Base-by-base conservation (phyloP, 371 early-diverging fungal species). In the Rhizopus sp. region DNA sequence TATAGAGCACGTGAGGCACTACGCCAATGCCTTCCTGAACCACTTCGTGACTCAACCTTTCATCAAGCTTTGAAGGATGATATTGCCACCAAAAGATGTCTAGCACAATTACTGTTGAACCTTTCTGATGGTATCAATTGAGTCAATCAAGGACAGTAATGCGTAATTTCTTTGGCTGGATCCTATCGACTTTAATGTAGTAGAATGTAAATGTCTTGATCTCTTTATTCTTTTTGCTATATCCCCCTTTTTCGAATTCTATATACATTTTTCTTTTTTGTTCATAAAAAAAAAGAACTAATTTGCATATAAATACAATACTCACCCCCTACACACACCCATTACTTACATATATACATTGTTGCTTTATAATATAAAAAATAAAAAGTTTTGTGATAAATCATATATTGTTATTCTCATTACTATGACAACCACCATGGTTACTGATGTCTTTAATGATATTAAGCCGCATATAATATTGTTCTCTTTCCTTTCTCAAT, bases 1-100 rank as follows among this genome's bases (percentile, higher is more conserved):
- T 55, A 7, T 67, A 84, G 93, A 44, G 94, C 94, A 7, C 82
- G 92, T 34, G 93, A 94, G 63, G 93, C 93, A 9, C 74, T 95
- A 55, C 84, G 93, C 34, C 93, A 93, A 66, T 92, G 92, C 61
- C 76, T 95, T 51, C 96, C 96, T 30, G 91, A 93, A 37, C 88
- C 91, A 12, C 70, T 95, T 50, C 69, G 92, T 39, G 93, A 93
- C 57, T 72, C 83, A 0, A 91, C 93, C 0, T 94, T 95, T 70
- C 80, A 84, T 5, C 75, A 73, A 57, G 84, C 82, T 3, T 70
- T 94, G 55, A 91, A 93, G 57, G 95, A 94, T 63, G 95, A 95
- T 63, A 64, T 84, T 23, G 88, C 89, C 32, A 92, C 94, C 7
- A 92, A 92, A 53, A 74, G 87, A 37, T 87, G 85, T 50, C 69